These are phyloP conservation scores for Phytopythium vexans DNA, from an alignment of 352 stramenopile species.

Conservation along the genomic window DNA sequence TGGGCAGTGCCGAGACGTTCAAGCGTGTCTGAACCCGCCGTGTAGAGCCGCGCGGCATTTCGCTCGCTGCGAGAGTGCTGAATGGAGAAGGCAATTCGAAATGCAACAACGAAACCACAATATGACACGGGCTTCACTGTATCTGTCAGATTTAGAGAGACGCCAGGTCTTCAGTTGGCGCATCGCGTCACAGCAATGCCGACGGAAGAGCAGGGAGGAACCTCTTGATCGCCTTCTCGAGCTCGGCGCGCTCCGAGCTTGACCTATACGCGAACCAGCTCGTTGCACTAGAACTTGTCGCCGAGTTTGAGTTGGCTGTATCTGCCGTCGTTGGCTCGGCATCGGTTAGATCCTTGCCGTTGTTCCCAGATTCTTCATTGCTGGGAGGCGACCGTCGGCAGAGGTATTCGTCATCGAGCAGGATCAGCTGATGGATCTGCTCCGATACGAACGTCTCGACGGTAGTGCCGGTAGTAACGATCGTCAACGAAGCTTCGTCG, in stretches of 20 bases:
- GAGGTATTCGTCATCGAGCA: neutral
- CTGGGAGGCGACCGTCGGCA: no score
- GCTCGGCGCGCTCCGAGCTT: conserved; percentile 11
- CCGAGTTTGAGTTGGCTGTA: no score
- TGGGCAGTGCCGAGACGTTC: conserved; percentile 75
- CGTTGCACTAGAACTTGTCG: no score
- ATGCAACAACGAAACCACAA: no score
- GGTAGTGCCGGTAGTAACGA: neutral
- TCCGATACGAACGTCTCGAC: conserved; percentile 11
- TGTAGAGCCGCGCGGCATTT: no score
- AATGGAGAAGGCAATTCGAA: no score
- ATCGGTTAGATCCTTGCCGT: neutral
- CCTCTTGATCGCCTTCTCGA: conserved; percentile 18
- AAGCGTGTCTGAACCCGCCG: conserved; percentile 66
- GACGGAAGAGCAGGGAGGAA: conserved; percentile 7
- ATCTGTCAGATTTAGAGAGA: no score
- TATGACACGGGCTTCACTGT: no score
- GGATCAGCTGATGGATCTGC: conserved; percentile 4
- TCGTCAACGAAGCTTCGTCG: neutral
- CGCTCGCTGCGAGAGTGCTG: no score
- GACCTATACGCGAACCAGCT: conserved; percentile 30
- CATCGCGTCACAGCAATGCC: no score
- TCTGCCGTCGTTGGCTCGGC: no score
- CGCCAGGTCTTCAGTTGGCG: no score
- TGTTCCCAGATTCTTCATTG: neutral